A percentile compares a stretch with the other conserved stretches of the same genome.
Evolutionary conservation across 257 asterid species (phyloP).

Genomic region (Sherardia arvensis): DNA sequence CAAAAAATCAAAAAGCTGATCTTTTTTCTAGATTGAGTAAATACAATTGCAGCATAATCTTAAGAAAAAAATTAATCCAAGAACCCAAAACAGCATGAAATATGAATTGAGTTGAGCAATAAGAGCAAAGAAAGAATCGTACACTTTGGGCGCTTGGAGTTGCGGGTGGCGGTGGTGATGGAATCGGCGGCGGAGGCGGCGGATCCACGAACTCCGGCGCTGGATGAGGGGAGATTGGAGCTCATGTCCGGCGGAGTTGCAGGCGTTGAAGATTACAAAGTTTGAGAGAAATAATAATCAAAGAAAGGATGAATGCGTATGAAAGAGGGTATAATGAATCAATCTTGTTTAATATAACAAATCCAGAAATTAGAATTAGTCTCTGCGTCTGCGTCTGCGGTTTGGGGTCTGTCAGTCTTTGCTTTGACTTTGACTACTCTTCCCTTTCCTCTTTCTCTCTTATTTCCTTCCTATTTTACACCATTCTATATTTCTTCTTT

Average conservation of each 20-base stretch:
- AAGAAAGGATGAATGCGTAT: background rate
- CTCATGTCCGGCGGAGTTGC: constrained; percentile 33
- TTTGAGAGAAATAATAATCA: too few species aligned
- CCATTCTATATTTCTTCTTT: background rate
- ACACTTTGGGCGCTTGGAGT: constrained; percentile 92
- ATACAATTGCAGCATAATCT: background rate
- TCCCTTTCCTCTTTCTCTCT: background rate
- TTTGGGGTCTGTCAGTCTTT: background rate
- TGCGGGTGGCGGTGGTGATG: constrained; percentile 47
- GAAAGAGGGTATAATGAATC: background rate
- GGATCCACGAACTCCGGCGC: constrained; percentile 66
- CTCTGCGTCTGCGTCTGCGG: background rate
- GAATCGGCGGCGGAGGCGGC: constrained; percentile 47
- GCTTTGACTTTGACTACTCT: constrained; percentile 17
- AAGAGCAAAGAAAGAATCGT: background rate
- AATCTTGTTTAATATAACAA: background rate
- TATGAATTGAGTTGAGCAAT: too few species aligned
- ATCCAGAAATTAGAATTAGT: background rate
- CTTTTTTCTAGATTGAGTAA: too few species aligned
- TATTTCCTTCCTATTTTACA: background rate
- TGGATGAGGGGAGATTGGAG: constrained; percentile 59
- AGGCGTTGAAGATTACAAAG: constrained; percentile 3
- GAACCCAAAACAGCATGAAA: background rate
- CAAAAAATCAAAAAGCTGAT: background rate
- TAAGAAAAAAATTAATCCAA: background rate